A percentile compares a stretch with the other conserved stretches of the same genome.
Evolutionary conservation across 2,329 filamentous ascomycete genomes (phyloP).

Genomic region (Cephalotrichum gorgonifer): DNA sequence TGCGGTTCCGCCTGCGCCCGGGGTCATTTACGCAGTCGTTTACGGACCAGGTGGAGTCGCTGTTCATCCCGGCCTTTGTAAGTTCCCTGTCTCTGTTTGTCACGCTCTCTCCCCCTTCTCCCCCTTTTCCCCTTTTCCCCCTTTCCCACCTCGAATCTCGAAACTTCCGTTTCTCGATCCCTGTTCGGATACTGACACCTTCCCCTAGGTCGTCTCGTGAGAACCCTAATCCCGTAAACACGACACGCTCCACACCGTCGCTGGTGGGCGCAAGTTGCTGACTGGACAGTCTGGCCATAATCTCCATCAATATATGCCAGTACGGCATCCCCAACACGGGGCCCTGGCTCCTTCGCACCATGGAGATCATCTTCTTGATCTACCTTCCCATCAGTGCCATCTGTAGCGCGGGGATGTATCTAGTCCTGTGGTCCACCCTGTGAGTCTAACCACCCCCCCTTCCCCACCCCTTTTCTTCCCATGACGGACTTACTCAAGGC

Average conservation of each 20-base stretch:
- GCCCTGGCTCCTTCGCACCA: conserved; percentile 47
- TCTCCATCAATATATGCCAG: conserved; percentile 68
- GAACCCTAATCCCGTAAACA: conserved; percentile 23
- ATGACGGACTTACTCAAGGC: neutral
- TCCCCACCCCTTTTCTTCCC: neutral
- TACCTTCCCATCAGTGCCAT: conserved; percentile 59
- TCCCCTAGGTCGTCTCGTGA: neutral
- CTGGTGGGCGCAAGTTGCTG: too few relatives aligned
- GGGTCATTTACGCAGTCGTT: conserved; percentile 41
- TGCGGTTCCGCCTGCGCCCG: conserved; percentile 45
- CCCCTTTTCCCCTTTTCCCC: neutral
- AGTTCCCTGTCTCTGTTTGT: conserved; percentile 13
- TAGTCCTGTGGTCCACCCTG: conserved; percentile 58
- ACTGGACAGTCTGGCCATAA: conserved; percentile 53
- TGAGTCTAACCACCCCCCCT: conserved; percentile 17
- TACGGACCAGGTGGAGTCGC: conserved; percentile 63
- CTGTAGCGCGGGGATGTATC: conserved; percentile 61
- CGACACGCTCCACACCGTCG: neutral
- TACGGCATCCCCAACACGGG: conserved; percentile 56
- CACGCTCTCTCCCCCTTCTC: neutral
- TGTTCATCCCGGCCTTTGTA: conserved; percentile 64
- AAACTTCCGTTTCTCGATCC: too few relatives aligned
- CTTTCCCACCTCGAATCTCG: too few relatives aligned
- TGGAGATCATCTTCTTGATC: conserved; percentile 65
- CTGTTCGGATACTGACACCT: conserved; percentile 8